phyloP scores from a whole-genome alignment of 129 eudicot genomes.

The Saussurea involucrata region DNA sequence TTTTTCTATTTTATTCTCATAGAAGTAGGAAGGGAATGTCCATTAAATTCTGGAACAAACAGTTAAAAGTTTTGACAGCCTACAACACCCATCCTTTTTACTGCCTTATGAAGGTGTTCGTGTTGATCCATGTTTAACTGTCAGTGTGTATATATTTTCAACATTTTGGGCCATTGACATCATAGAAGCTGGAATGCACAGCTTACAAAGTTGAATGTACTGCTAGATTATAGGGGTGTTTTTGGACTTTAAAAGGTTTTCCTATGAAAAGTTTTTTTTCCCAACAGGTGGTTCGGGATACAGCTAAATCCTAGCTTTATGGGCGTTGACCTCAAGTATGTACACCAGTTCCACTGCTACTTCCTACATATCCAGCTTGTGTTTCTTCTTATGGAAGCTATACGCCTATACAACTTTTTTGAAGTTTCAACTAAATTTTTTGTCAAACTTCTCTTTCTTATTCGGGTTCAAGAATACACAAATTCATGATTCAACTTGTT shows the following conservation, averaged over 20 bases:
- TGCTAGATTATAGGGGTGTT: neutral
- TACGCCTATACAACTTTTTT: neutral
- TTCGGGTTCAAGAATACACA: neutral
- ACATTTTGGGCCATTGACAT: neutral
- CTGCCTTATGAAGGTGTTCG: too few species aligned
- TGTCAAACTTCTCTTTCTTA: neutral
- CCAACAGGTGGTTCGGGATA: slow-evolving; percentile 96
- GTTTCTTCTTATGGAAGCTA: neutral
- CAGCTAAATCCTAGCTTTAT: slow-evolving; percentile 90
- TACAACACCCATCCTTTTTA: too few species aligned
- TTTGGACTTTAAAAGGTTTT: neutral
- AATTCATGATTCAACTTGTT: slow-evolving; percentile 7
- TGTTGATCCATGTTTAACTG: too few species aligned
- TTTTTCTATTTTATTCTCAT: neutral
- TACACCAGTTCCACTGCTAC: neutral
- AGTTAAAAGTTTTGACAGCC: neutral
- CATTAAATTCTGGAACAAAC: neutral
- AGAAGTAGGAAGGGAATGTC: neutral
- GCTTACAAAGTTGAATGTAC: too few species aligned
- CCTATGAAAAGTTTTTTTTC: neutral
- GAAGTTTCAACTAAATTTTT: neutral
- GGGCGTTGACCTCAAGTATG: slow-evolving; percentile 99
- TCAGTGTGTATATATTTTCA: neutral
- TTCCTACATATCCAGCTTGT: neutral
- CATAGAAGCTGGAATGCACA: neutral